A percentile compares a stretch with the other conserved stretches of the same genome.
Evolutionary conservation across 129 eudicot species (phyloP).

Genomic region (Cynara cardunculus): DNA sequence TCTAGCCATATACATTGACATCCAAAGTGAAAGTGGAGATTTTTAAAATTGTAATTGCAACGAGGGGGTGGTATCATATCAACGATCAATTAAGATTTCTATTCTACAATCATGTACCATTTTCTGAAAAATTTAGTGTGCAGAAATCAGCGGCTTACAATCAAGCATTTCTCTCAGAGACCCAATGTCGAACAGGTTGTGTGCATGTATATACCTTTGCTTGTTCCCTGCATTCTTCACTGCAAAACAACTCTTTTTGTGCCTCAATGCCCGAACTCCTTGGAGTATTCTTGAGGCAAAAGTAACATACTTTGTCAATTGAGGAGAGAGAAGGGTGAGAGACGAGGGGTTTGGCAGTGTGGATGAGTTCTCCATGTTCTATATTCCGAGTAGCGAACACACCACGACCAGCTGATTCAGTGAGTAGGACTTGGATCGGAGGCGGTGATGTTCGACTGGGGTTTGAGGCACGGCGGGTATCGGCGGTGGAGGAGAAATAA

Average conservation of each 20-base stretch:
- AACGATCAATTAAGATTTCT: neutral
- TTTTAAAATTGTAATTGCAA: too few species aligned
- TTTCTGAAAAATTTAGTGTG: neutral
- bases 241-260: slow-evolving; percentile 47
- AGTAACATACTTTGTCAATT: slow-evolving; percentile 53
- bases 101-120: neutral
- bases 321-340: slow-evolving; percentile 68
- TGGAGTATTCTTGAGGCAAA: slow-evolving; percentile 49
- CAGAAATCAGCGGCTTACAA: neutral
- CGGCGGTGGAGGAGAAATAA: slow-evolving; percentile 36
- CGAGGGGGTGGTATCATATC: neutral
- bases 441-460: slow-evolving; percentile 49
- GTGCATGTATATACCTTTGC: slow-evolving; percentile 53
- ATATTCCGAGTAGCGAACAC: slow-evolving; percentile 83
- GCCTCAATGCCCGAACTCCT: neutral
- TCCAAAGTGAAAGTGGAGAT: too few species aligned
- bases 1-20: neutral
- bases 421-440: slow-evolving; percentile 65
- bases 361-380: slow-evolving; percentile 73
- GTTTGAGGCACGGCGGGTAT: slow-evolving; percentile 13
- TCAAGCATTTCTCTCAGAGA: slow-evolving; percentile 16
- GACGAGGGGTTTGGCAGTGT: slow-evolving; percentile 66
- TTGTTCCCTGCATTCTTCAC: slow-evolving; percentile 54
- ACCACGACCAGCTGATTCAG: slow-evolving; percentile 82
- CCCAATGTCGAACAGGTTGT: slow-evolving; percentile 43